Evolutionary conservation across 495 filamentous ascomycete species (phyloP).

Genomic region (Penicillium canescens): DNA sequence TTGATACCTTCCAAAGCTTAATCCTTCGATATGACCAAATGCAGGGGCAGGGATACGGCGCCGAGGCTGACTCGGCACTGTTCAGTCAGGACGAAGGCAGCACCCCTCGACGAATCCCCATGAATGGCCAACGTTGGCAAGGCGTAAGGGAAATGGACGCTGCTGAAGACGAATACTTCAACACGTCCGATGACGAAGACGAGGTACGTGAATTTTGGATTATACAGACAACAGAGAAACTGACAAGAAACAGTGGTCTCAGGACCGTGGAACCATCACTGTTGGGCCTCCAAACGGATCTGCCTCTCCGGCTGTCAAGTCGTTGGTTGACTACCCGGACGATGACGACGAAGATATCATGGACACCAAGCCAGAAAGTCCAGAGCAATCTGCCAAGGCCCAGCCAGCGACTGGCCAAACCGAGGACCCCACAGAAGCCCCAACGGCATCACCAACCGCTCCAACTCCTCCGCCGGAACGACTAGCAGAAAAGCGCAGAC

Average conservation of each 20-base stretch:
- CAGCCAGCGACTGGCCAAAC: conserved; percentile 16
- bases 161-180: conserved; percentile 93
- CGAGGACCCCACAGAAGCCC: conserved; percentile 22
- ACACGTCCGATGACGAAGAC: conserved; percentile 84
- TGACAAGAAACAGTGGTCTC: conserved; percentile 34
- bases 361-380: conserved; percentile 43
- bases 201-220: conserved; percentile 50
- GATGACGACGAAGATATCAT: conserved; percentile 72
- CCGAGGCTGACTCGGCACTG: conserved; percentile 55
- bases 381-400: conserved; percentile 18
- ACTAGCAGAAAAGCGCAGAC: conserved; percentile 85
- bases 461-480: conserved; percentile 62
- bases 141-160: conserved; percentile 83
- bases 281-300: conserved; percentile 36
- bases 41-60: conserved; percentile 64
- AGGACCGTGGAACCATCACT: conserved; percentile 28
- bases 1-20: conserved; percentile 80
- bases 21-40: conserved; percentile 80
- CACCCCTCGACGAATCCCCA: conserved; percentile 51
- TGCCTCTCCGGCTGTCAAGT: conserved; percentile 61
- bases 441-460: conserved; percentile 25
- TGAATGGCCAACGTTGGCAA: conserved; percentile 71
- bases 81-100: conserved; percentile 51
- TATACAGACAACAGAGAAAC: not conserved
- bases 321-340: conserved; percentile 87